Conservation (phyloP, 768 basidiomycete species). For the Plicaturopsis crispa region DNA sequence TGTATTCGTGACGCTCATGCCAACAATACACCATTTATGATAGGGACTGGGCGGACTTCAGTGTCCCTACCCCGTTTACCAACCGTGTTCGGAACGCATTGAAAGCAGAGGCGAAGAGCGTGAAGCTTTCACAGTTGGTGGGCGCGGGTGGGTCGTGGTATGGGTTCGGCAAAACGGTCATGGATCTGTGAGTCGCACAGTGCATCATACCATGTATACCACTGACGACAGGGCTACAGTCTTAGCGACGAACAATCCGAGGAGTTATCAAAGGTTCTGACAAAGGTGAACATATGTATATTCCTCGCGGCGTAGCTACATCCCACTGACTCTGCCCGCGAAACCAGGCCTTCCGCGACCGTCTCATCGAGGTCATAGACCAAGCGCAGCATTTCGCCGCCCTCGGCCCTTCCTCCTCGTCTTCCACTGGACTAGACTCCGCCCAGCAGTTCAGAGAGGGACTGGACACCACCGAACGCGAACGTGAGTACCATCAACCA, state of each 20-base stretch:
- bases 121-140: conserved; percentile 74
- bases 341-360: conserved; percentile 69
- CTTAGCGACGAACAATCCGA: conserved; percentile 68
- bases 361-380: conserved; percentile 73
- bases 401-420: conserved; percentile 49
- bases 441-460: conserved; percentile 84
- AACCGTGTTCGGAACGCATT: conserved; percentile 77
- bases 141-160: conserved; percentile 91
- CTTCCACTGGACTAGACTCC: conserved; percentile 38
- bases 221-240: conserved; percentile 29
- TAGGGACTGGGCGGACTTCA: conserved; percentile 87
- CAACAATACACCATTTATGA: too few species aligned
- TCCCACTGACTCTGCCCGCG: too few species aligned
- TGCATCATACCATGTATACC: conserved; percentile 1
- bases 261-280: conserved; percentile 65
- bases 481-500: conserved; percentile 50
- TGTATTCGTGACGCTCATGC: too few species aligned
- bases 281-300: conserved; percentile 41
- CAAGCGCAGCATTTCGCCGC: conserved; percentile 87
- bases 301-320: too few species aligned
- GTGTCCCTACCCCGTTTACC: conserved; percentile 72
- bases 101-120: conserved; percentile 82
- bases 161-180: conserved; percentile 81
- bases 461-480: conserved; percentile 86
- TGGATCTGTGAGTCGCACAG: conserved; percentile 58